These are phyloP conservation scores for Sphagnurus paluster DNA, from an alignment of 1,284 basidiomycete genomes.

Conservation along the genomic window DNA sequence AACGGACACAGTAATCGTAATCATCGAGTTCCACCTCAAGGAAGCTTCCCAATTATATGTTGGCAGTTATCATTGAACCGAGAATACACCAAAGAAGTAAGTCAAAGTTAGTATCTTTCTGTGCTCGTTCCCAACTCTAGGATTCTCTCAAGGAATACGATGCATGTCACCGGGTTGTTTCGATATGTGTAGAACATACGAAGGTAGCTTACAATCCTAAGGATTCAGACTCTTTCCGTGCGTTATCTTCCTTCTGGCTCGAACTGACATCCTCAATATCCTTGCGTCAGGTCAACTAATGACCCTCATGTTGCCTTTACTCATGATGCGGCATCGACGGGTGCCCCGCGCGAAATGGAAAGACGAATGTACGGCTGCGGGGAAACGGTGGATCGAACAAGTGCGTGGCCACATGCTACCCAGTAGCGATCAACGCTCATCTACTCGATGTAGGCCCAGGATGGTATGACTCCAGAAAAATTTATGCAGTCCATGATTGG, in stretches of 20 bases:
- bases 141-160: constrained; percentile 61
- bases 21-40: constrained; percentile 13
- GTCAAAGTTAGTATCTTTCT: constrained; percentile 20
- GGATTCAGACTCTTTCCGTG: constrained; percentile 64
- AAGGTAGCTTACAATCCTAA: constrained; percentile 52
- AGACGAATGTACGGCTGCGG: constrained; percentile 56
- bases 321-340: constrained; percentile 82
- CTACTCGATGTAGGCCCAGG: constrained; percentile 34
- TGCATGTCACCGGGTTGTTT: constrained; percentile 55
- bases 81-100: constrained; percentile 64
- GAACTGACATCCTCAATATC: neutral
- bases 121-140: neutral
- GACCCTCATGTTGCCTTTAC: constrained; percentile 70
- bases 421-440: constrained; percentile 1
- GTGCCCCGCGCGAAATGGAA: constrained; percentile 74
- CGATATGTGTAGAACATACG: constrained; percentile 55
- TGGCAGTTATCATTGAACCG: constrained; percentile 78
- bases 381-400: constrained; percentile 82
- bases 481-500: constrained; percentile 73
- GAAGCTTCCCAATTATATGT: constrained; percentile 65
- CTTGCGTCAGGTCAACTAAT: constrained; percentile 58
- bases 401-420: constrained; percentile 36
- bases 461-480: constrained; percentile 60
- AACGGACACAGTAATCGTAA: constrained; percentile 4
- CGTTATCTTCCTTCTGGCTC: constrained; percentile 27